These are phyloP conservation scores for Asclepias syriaca DNA, from an alignment of 257 asterid genomes.

Conservation along the genomic window DNA sequence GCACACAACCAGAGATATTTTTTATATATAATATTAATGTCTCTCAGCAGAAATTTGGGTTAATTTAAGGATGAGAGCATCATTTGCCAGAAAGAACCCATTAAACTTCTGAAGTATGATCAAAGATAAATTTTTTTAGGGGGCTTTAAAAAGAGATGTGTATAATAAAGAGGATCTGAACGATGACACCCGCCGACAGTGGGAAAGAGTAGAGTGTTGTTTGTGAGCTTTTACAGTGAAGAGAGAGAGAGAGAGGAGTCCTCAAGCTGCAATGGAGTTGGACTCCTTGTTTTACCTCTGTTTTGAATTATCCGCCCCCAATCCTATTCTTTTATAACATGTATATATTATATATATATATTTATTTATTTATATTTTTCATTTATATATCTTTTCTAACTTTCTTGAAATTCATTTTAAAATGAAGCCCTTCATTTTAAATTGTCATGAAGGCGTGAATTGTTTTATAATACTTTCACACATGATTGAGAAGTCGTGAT, in stretches of 20 bases:
- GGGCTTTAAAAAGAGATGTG: not conserved
- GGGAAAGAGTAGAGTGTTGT: not conserved
- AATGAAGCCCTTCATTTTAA: too few relatives aligned
- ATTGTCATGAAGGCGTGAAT: too few relatives aligned
- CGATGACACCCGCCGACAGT: slow-evolving; percentile 8
- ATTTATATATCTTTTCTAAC: too few relatives aligned
- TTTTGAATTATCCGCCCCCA: slow-evolving; percentile 2
- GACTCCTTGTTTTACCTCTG: slow-evolving; percentile 1
- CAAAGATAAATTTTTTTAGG: not conserved
- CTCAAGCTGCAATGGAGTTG: not conserved
- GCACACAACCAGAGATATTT: not conserved
- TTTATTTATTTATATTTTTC: too few relatives aligned
- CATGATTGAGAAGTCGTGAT: too few relatives aligned
- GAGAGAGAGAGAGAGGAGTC: not conserved
- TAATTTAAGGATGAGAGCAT: not conserved
- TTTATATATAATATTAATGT: not conserved
- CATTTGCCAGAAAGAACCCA: not conserved
- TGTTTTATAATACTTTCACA: too few relatives aligned
- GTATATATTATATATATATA: too few relatives aligned
- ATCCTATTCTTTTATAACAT: too few relatives aligned
- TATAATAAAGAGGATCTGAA: not conserved
- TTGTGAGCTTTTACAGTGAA: not conserved
- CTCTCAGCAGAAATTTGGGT: not conserved
- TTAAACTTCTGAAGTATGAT: not conserved
- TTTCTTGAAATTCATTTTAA: too few relatives aligned